Evolutionary conservation across 1,284 basidiomycete species (phyloP).

Genomic region (Heliocybe sulcata): DNA sequence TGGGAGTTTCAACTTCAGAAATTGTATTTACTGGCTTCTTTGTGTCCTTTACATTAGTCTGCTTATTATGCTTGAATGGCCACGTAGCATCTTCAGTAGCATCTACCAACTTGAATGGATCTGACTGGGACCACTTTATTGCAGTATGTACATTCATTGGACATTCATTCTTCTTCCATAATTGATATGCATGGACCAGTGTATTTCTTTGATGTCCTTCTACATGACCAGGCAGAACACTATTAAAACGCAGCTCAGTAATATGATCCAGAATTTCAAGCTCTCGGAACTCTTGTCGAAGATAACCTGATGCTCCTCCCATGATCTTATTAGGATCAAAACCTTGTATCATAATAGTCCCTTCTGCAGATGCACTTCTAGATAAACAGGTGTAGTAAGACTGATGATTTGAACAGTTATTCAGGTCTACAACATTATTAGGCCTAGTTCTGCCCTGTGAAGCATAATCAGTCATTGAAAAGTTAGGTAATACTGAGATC

Average conservation of each 20-base stretch:
- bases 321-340: constrained; percentile 18
- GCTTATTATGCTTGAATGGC: not conserved
- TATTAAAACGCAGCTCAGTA: constrained; percentile 16
- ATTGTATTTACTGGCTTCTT: not conserved
- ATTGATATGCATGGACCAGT: constrained; percentile 15
- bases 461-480: constrained; percentile 34
- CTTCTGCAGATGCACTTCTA: constrained; percentile 18
- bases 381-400: constrained; percentile 30
- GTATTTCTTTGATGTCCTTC: constrained; percentile 8
- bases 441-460: constrained; percentile 29
- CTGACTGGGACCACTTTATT: not conserved
- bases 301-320: constrained; percentile 9
- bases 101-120: not conserved
- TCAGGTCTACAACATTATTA: constrained; percentile 25
- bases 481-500: constrained; percentile 27
- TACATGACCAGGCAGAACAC: constrained; percentile 13
- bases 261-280: constrained; percentile 26
- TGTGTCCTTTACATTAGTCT: not conserved
- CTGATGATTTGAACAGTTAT: constrained; percentile 20
- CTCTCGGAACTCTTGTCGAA: constrained; percentile 23
- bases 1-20: not conserved
- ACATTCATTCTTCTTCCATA: constrained; percentile 9
- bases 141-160: constrained; percentile 9
- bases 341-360: constrained; percentile 25
- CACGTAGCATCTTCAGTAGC: not conserved